Evolutionary conservation across 176 grass and related monocot genomes (phyloP).

Genomic region (Dendrocalamus sinicus): DNA sequence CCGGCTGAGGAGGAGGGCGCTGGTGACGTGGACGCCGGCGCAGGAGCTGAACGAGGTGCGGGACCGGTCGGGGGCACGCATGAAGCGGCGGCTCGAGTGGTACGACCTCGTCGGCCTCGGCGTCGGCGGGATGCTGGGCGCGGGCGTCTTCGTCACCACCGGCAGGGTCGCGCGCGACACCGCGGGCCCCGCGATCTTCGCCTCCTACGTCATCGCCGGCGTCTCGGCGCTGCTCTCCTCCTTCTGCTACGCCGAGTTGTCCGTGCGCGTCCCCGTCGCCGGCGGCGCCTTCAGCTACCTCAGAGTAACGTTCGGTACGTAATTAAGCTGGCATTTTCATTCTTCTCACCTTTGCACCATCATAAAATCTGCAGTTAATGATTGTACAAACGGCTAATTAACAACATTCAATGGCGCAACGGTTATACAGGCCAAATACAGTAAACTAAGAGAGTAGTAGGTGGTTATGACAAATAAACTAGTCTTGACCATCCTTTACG

Average conservation of each 20-base stretch:
- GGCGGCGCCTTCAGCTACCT: slow-evolving; percentile 81
- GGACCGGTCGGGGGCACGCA: slow-evolving; percentile 73
- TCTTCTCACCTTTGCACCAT: not conserved
- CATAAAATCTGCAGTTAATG: not conserved
- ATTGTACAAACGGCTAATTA: not conserved
- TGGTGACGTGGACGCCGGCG: slow-evolving; percentile 72
- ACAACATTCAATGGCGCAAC: not conserved
- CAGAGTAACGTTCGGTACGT: slow-evolving; percentile 79
- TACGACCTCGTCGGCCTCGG: slow-evolving; percentile 84
- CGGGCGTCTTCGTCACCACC: slow-evolving; percentile 66
- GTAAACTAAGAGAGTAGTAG: too few relatives aligned
- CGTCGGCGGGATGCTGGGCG: slow-evolving; percentile 62
- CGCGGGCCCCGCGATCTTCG: slow-evolving; percentile 55
- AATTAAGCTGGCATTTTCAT: too few relatives aligned
- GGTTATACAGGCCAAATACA: not conserved
- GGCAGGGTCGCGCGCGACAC: slow-evolving; percentile 52
- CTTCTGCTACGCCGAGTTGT: slow-evolving; percentile 93
- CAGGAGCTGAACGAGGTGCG: slow-evolving; percentile 88
- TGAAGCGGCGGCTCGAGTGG: slow-evolving; percentile 79
- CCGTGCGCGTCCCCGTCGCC: slow-evolving; percentile 89
- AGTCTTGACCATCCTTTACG: too few relatives aligned
- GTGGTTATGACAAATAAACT: too few relatives aligned
- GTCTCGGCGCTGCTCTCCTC: slow-evolving; percentile 83
- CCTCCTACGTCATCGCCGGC: slow-evolving; percentile 78
- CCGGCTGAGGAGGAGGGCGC: slow-evolving; percentile 61